Evolutionary conservation across 2,329 filamentous ascomycete genomes (phyloP), one percentile per base, ranked within the genome.

Genomic region (Colletotrichum sp.): DNA sequence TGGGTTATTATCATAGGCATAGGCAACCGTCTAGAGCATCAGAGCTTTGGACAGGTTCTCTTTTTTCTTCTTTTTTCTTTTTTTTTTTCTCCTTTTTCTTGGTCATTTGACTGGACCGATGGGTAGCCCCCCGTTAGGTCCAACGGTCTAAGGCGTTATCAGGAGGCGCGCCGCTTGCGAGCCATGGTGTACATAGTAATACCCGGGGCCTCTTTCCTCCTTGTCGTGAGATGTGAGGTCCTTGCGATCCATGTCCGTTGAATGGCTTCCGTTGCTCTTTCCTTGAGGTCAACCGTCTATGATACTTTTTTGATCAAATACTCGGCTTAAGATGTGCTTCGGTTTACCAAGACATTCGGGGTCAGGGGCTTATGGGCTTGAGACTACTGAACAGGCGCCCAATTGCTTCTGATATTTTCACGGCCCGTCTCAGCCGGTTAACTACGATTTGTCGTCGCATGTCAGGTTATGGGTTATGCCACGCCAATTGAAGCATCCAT

Each of bases 141-240:
- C 60, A 21, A 28, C 49, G 30, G 21, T 44, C 30, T 15, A 18
- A 30, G 72, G 72, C 72, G 72, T 75, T 75, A 10, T 10, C 16
- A 66, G 60, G 44, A 49, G 59, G 71, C 32, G 8, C 60, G 32
- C 24, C 28, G 24, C 28, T 26, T 30, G 60, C 60, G 68, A 64
- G 52, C 39, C 55, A 26, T 39, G 62, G 34, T 75, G 60, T 67
- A 75, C 34, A 55, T 72, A 75, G 71, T 67, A 77, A 77, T 77
- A 77, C 76, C 76, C 73, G 59, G 70, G 66, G 44, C 73, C 76
- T 73, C 76, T 74, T 77, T 71, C 76, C 73, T 74, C 69, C 63
- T 64, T 30, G 30, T 55, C 39, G 69, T 69, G 73, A 73, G 76
- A 77, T 52, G 73, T 77, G 74, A 77, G 76, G 74, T 62, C 69